phyloP scores from a whole-genome alignment of 176 grass and related monocot genomes.

The Leersia perrieri region DNA sequence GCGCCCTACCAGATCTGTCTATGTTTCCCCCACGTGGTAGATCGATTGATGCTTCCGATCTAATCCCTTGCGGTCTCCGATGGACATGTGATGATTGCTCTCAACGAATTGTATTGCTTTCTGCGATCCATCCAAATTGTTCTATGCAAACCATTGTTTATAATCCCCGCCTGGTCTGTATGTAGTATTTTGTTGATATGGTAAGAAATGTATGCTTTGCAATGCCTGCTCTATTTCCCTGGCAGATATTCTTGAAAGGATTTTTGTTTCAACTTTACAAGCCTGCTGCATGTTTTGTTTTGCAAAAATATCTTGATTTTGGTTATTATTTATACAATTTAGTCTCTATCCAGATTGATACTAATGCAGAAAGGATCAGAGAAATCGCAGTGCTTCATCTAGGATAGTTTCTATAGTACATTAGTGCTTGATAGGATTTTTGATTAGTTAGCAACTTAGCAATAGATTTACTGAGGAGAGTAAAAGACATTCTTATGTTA shows the following conservation, averaged over 20 bases:
- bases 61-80: not conserved
- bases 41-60: not conserved
- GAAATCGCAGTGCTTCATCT: not conserved
- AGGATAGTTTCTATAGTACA: not conserved
- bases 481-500: not conserved
- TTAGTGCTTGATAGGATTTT: not conserved
- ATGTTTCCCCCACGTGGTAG: not conserved
- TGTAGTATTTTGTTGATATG: not conserved
- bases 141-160: not conserved
- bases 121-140: not conserved
- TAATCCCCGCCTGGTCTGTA: not conserved
- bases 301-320: not conserved
- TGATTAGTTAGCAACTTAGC: not conserved
- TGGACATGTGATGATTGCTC: constrained; percentile 8
- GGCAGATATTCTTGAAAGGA: not conserved
- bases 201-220: not conserved
- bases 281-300: constrained; percentile 3
- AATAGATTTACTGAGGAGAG: not conserved
- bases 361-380: not conserved
- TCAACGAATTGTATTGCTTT: not conserved
- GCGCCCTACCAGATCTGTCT: constrained; percentile 2
- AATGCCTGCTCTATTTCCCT: not conserved
- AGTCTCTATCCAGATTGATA: not conserved
- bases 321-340: not conserved
- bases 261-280: not conserved